Conservation (phyloP, 2,329 filamentous ascomycete genomes). For the Talaromyces sp. region DNA sequence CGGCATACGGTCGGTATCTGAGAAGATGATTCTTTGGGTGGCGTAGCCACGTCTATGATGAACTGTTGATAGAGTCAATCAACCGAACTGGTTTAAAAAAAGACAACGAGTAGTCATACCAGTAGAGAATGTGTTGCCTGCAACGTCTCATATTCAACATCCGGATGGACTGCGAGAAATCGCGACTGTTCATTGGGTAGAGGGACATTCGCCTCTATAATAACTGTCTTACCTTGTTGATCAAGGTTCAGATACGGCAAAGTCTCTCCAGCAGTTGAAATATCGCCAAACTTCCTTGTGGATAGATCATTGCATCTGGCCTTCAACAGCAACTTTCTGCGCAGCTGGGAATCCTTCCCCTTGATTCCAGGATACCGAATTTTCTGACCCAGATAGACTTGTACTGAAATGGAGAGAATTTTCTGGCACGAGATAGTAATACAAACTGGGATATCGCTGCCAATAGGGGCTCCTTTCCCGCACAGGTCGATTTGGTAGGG, state of each 20-base stretch:
- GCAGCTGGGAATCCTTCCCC: constrained; percentile 1
- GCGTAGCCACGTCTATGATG: constrained; percentile 7
- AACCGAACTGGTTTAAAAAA: not conserved
- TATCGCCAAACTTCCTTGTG: constrained; percentile 1
- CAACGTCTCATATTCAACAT: constrained; percentile 7
- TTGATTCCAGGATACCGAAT: constrained; percentile 1
- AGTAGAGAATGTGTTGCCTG: constrained; percentile 4
- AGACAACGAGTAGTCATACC: not conserved
- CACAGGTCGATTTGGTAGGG: constrained; percentile 3
- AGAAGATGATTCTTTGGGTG: not conserved
- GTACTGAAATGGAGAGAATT: constrained; percentile 4
- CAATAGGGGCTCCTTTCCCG: constrained; percentile 6
- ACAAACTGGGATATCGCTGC: constrained; percentile 3
- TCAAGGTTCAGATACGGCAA: not conserved
- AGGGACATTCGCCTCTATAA: constrained; percentile 2
- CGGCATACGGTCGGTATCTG: constrained; percentile 5
- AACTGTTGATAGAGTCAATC: not conserved
- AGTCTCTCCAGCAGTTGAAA: not conserved
- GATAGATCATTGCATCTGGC: constrained; percentile 6
- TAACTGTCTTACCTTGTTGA: not conserved
- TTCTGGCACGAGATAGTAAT: not conserved
- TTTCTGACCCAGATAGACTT: constrained; percentile 6
- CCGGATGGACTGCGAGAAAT: constrained; percentile 4
- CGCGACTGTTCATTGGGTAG: not conserved
- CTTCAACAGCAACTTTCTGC: constrained; percentile 7